Evolutionary conservation across 257 asterid species (phyloP).

Genomic region (Perilla frutescens): DNA sequence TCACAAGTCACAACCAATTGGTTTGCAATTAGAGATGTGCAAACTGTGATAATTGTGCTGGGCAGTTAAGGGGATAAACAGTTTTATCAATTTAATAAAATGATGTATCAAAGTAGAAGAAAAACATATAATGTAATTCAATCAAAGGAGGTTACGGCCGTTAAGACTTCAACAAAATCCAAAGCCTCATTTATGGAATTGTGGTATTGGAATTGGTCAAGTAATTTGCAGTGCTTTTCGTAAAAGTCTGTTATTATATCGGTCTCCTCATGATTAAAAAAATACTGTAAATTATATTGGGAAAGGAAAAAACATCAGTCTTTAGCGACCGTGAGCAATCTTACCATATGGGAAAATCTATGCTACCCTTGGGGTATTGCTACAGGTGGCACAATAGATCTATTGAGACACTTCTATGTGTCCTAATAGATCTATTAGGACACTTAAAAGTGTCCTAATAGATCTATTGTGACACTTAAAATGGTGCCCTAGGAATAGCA

Average conservation of each 20-base stretch:
- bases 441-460: too few relatives aligned
- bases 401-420: too few relatives aligned
- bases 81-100: not conserved
- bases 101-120: not conserved
- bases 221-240: not conserved
- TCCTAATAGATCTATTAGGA: too few relatives aligned
- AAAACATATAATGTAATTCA: not conserved
- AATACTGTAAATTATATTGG: not conserved
- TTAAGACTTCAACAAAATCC: not conserved
- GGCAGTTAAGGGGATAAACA: not conserved
- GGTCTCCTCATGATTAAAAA: too few relatives aligned
- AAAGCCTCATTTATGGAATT: not conserved
- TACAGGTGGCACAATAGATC: too few relatives aligned
- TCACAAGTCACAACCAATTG: not conserved
- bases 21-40: conserved; percentile 26
- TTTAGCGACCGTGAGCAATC: not conserved
- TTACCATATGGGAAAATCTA: too few relatives aligned
- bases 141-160: too few relatives aligned
- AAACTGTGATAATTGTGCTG: not conserved
- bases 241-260: too few relatives aligned
- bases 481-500: too few relatives aligned
- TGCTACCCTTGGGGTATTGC: too few relatives aligned
- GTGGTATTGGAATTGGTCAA: not conserved
- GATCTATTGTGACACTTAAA: too few relatives aligned
- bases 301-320: conserved; percentile 2